Conservation (phyloP, 768 basidiomycete genomes). For the Collybia mongolica region DNA sequence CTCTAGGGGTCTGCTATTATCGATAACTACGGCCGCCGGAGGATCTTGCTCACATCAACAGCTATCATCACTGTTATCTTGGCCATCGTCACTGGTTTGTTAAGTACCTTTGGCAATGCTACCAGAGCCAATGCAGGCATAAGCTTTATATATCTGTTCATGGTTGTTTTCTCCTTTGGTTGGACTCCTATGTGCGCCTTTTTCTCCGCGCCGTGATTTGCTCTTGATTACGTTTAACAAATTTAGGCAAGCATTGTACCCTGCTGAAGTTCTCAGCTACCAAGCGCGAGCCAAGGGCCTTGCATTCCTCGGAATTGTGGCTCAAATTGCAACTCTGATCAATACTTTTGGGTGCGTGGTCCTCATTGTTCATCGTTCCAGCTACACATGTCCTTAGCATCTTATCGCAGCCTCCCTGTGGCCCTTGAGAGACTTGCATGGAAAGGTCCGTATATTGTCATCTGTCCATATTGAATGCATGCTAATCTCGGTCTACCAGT, state of each 20-base stretch:
- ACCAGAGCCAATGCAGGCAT: constrained; percentile 49
- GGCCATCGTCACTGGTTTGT: constrained; percentile 45
- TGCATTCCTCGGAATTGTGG: constrained; percentile 44
- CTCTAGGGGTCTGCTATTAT: constrained; percentile 42
- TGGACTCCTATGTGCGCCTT: constrained; percentile 50
- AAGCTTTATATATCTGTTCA: constrained; percentile 48
- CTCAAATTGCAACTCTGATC: constrained; percentile 42
- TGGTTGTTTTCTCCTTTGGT: constrained; percentile 53
- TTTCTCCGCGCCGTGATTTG: neutral
- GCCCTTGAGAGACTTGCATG: constrained; percentile 42
- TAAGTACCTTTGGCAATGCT: constrained; percentile 32
- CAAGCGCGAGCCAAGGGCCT: constrained; percentile 53
- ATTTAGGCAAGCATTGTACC: constrained; percentile 49
- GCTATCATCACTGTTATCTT: constrained; percentile 35
- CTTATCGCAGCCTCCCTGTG: constrained; percentile 36
- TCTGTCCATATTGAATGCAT: neutral
- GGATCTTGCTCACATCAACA: constrained; percentile 39
- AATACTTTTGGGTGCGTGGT: constrained; percentile 46
- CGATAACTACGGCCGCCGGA: constrained; percentile 49
- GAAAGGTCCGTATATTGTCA: constrained; percentile 35
- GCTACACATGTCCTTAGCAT: neutral
- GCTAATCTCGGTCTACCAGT: constrained; percentile 26
- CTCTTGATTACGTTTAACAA: constrained; percentile 2
- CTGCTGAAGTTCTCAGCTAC: constrained; percentile 50
- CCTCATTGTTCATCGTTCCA: neutral